These are phyloP conservation scores for Niebla homalea DNA, from an alignment of 495 filamentous ascomycete genomes.

Conservation along the genomic window DNA sequence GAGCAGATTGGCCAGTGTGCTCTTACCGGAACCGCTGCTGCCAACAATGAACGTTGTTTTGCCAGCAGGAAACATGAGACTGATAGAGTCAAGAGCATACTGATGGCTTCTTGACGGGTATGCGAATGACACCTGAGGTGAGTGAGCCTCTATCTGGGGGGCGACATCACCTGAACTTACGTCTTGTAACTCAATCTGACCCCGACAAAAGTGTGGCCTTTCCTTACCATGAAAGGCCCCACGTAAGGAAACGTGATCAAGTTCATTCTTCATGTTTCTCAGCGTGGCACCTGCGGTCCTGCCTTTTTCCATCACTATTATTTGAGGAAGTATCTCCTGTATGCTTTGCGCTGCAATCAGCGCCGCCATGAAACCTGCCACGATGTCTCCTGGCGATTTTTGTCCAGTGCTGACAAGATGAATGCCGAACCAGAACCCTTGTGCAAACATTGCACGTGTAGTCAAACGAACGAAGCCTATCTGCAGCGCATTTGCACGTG, in stretches of 20 bases:
- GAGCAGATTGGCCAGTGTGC: constrained; percentile 71
- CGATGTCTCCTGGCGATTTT: constrained; percentile 51
- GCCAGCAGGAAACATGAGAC: constrained; percentile 57
- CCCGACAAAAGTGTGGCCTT: constrained; percentile 35
- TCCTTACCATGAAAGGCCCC: constrained; percentile 16
- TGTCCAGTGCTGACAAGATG: constrained; percentile 42
- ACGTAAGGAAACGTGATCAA: constrained; percentile 19
- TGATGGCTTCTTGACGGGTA: constrained; percentile 65
- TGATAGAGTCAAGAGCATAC: constrained; percentile 43
- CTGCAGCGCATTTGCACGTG: constrained; percentile 52
- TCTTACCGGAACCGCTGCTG: constrained; percentile 84
- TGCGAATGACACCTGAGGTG: constrained; percentile 56
- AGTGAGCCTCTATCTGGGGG: not conserved
- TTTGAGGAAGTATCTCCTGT: constrained; percentile 58
- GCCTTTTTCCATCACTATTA: constrained; percentile 66
- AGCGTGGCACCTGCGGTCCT: constrained; percentile 57
- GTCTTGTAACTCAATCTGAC: constrained; percentile 56
- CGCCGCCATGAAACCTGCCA: constrained; percentile 77
- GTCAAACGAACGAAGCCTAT: constrained; percentile 59
- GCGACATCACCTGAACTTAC: constrained; percentile 32
- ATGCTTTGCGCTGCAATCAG: constrained; percentile 63
- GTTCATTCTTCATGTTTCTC: constrained; percentile 28
- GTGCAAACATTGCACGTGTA: constrained; percentile 69
- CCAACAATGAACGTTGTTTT: constrained; percentile 76
- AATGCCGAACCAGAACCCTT: constrained; percentile 85